Base-by-base conservation (phyloP, 306 rosid species). In the Begonia peltatifolia region DNA sequence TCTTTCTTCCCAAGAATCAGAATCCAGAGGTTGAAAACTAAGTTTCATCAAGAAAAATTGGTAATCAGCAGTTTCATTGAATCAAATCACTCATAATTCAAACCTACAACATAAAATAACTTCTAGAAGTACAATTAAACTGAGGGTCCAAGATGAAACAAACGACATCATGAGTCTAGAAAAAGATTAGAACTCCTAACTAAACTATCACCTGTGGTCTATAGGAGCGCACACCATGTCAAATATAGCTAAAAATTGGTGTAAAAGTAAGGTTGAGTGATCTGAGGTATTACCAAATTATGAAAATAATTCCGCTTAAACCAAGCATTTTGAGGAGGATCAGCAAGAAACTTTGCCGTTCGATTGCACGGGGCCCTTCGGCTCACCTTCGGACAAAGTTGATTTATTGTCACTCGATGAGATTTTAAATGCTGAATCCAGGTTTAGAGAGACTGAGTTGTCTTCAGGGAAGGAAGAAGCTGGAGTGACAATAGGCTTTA, bases 271-370 rank as follows among this genome's bases (percentile, higher is more conserved):
- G 74, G 46, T 71, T 69, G 83, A 71, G 75, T 47, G 69, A 74
- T 73, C 74, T 74, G 57, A 63, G 38, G 23, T 59, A 71, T 60
- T 59, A 69, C 57, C 47, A 57, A 52, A 68, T 71, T 71, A 58
- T 62, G 54, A 62, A 53, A 54, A 55, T 47, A 46, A 56, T 46
- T 25, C 4, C 35, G 35, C 35, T 30, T 30, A 7, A 4, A 30
- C 38, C 38, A 30, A 2, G 38, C 38, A 9, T 5, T 62, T 46
- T 9, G 46, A 63, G 48, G 44, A 25, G 5, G 52, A 65, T 80
- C 71, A 87, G 76, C 62, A 76, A 59, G 79, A 76, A 57, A 77
- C 83, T 68, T 77, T 92, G 35, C 84, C 81, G 64, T 80, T 76
- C 10, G 71, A 42, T 47, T 66, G 89, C 68, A 64, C 1, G 38